These are phyloP conservation scores for Claviceps maximensis DNA, from an alignment of 2,329 filamentous ascomycete species.

Conservation along the genomic window DNA sequence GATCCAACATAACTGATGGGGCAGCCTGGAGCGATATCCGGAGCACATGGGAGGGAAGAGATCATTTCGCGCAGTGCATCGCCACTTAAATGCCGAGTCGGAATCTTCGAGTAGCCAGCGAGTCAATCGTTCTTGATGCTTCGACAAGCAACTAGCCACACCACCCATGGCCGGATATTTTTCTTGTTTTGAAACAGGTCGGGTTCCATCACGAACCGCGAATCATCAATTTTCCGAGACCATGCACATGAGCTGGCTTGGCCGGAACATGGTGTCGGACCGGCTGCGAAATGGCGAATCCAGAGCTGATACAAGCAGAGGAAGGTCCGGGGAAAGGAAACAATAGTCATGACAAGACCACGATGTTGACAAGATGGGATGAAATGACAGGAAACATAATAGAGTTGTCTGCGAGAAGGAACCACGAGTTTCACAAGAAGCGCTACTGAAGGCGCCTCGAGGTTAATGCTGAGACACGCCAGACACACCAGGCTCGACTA, in stretches of 20 bases:
- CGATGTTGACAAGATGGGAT: background rate
- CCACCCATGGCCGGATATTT: background rate
- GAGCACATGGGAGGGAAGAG: too few relatives aligned
- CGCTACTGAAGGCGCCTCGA: background rate
- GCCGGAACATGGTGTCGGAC: background rate
- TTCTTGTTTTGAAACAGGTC: slow-evolving; percentile 4
- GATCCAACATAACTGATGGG: background rate
- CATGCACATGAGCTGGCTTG: background rate
- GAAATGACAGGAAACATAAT: slow-evolving; percentile 6
- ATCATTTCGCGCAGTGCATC: too few relatives aligned
- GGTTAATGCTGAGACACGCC: background rate
- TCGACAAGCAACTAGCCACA: background rate
- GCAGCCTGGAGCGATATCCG: background rate
- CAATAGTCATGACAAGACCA: background rate
- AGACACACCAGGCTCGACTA: background rate
- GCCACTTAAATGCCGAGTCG: too few relatives aligned
- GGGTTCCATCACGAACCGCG: slow-evolving; percentile 1
- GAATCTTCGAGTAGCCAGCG: too few relatives aligned
- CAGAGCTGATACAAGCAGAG: background rate
- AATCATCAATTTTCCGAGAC: background rate
- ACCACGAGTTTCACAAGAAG: slow-evolving; percentile 5
- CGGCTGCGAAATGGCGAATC: background rate
- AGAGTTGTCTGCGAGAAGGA: slow-evolving; percentile 6
- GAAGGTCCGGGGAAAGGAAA: background rate
- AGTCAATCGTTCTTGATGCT: slow-evolving; percentile 1